Evolutionary conservation across 176 grass and related monocot species (phyloP), one percentile per base, ranked within the genome.

Genomic region (Phoenix dactylifera): DNA sequence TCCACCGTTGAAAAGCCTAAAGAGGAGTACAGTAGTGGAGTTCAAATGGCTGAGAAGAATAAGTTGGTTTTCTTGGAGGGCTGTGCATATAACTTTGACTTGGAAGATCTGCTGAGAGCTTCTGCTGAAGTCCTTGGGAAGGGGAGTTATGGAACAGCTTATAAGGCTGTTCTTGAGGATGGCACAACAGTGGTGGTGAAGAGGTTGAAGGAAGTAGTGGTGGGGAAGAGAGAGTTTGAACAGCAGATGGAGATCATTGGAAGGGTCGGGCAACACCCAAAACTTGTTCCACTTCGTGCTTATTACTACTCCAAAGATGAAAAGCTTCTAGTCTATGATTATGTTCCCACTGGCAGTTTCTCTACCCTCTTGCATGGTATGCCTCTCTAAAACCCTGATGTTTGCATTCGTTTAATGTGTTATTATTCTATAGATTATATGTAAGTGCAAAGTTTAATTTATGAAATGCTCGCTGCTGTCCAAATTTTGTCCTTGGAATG

Each of bases 231-330:
- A 60, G 94, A 98, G 74, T 93, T 98, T 76, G 94, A 98, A 71
- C 87, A 86, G 58, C 94, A 98, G 65, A 93, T 98, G 85, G 94
- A 98, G 50, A 73, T 86, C 23, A 83, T 98, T 16, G 84, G 76
- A n/a, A 89, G 67, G 51, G 82, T 86, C 55, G 85, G 94, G 30
- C 83, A 80, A 60, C 85, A 85, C 62, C 70, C 79, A 54, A 81
- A 89, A 65, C 71, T 98, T 2, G 64, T 83, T 50, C 79, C 82
- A 3, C 74, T 98, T 64, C 72, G 82, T 63, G 94, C 94, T 59
- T 98, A 98, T 67, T 98, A 93, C 79, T 93, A 88, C 81, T 98
- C 94, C 0, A 98, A 98, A 75, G 94, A 98, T 68, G 94, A 98
- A 77, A 98, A 89, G 71, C 84, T 98, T 75, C 65, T 98, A 24